Percentiles rank a stretch among this genome's conserved stretches.
These are phyloP conservation scores for Ophiocordyceps sinensis DNA, from an alignment of 2,329 filamentous ascomycete genomes.

Conservation along the genomic window DNA sequence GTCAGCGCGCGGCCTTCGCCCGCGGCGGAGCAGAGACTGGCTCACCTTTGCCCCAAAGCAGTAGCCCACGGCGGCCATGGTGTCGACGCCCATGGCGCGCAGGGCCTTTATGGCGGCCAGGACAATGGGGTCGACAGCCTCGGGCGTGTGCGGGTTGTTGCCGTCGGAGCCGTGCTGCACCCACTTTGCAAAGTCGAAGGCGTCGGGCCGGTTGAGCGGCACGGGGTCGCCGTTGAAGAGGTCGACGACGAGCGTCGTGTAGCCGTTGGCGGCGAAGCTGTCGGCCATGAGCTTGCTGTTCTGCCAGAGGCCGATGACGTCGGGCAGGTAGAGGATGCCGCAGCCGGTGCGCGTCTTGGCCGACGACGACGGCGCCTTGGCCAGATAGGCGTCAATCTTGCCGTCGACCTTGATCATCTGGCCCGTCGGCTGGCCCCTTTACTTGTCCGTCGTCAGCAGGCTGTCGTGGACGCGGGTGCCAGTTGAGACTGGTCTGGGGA, in stretches of 20 bases:
- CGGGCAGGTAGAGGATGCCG: constrained; percentile 22
- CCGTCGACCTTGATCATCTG: constrained; percentile 26
- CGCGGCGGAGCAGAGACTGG: background rate
- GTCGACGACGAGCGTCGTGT: constrained; percentile 22
- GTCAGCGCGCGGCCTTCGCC: background rate
- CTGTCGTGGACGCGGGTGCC: background rate
- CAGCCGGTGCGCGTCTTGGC: constrained; percentile 10
- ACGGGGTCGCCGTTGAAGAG: constrained; percentile 23
- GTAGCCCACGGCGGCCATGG: constrained; percentile 45
- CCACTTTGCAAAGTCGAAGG: constrained; percentile 18
- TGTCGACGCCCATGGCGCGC: constrained; percentile 32
- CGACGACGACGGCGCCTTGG: constrained; percentile 26
- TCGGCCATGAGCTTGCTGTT: constrained; percentile 28
- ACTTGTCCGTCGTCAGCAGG: background rate
- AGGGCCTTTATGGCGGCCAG: constrained; percentile 36
- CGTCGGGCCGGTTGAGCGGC: constrained; percentile 10
- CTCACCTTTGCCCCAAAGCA: constrained; percentile 50
- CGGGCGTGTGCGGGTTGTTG: constrained; percentile 27
- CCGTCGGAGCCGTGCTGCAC: constrained; percentile 27
- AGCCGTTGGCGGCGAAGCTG: constrained; percentile 21
- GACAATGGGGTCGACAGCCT: constrained; percentile 18
- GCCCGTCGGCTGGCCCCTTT: constrained; percentile 33
- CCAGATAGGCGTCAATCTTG: constrained; percentile 34
- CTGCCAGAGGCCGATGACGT: constrained; percentile 23
- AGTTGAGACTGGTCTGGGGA: background rate